A percentile compares a stretch with the other conserved stretches of the same genome.
These are phyloP conservation scores for Populus ilicifolia DNA, from an alignment of 345 rosid genomes.

Conservation along the genomic window DNA sequence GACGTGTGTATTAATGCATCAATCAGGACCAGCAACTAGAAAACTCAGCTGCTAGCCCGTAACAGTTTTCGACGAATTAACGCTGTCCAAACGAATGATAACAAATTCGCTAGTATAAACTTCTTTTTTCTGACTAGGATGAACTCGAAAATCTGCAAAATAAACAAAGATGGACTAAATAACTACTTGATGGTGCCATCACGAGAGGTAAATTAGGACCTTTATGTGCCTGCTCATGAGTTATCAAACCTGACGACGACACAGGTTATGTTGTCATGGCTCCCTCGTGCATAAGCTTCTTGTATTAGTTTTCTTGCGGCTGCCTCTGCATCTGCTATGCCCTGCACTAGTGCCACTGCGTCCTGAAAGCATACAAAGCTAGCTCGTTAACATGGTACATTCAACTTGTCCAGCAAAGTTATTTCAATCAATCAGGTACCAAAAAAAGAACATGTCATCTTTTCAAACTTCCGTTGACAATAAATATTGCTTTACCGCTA, in stretches of 20 bases:
- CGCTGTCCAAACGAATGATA: neutral
- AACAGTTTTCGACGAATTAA: neutral
- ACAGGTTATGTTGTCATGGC: conserved; percentile 54
- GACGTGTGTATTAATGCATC: conserved; percentile 11
- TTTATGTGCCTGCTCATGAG: conserved; percentile 11
- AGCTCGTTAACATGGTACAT: neutral
- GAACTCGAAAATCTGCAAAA: neutral
- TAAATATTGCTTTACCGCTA: neutral
- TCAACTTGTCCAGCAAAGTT: neutral
- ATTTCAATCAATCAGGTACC: neutral
- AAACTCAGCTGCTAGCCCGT: conserved; percentile 9
- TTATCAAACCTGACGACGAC: conserved; percentile 39
- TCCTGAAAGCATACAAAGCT: conserved; percentile 28
- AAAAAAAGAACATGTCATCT: neutral
- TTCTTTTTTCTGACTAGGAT: conserved; percentile 1
- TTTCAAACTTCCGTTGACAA: too few species aligned
- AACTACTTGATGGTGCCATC: neutral
- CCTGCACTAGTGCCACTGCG: conserved; percentile 40
- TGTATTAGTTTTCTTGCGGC: conserved; percentile 42
- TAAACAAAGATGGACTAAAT: neutral
- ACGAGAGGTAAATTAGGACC: neutral
- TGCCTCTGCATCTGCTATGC: conserved; percentile 37
- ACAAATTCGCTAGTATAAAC: neutral
- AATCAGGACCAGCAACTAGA: neutral
- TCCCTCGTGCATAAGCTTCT: conserved; percentile 45